These are phyloP conservation scores for Mycena maculata DNA, from an alignment of 768 basidiomycete species.

Conservation along the genomic window DNA sequence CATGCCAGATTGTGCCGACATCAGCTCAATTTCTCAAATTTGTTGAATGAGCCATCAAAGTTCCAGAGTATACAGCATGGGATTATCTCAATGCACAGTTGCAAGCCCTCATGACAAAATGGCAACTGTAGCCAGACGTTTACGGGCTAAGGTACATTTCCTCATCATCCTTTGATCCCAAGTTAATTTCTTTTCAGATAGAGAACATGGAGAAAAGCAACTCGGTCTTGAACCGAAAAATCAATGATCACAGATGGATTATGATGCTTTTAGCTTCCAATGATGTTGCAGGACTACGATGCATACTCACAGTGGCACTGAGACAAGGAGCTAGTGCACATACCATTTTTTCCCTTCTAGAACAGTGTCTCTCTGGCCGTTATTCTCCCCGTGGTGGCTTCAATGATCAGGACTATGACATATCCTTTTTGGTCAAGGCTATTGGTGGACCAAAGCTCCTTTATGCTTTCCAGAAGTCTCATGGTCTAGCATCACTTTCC, in stretches of 20 bases:
- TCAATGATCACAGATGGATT: neutral
- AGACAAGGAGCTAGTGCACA: neutral
- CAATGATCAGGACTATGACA: too few species aligned
- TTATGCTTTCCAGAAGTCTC: neutral
- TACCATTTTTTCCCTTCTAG: too few species aligned
- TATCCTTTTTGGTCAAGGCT: neutral
- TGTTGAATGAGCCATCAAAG: neutral
- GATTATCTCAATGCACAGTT: neutral
- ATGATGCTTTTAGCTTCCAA: neutral
- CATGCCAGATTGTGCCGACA: neutral
- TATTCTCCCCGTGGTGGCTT: too few species aligned
- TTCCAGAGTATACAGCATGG: neutral
- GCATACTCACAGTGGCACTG: neutral
- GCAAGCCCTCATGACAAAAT: neutral
- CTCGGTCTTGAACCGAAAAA: neutral
- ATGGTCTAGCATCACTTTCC: too few species aligned
- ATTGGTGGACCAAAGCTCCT: neutral
- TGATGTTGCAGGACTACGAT: neutral
- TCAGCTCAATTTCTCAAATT: neutral
- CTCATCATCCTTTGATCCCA: too few species aligned
- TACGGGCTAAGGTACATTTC: too few species aligned
- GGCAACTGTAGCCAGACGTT: too few species aligned
- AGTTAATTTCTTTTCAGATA: neutral
- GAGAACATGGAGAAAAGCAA: neutral
- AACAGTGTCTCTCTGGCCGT: too few species aligned